Percentiles rank a stretch among this genome's conserved stretches.
Conservation (phyloP, 208 protist species). For the Wallacemonas rigidus region DNA sequence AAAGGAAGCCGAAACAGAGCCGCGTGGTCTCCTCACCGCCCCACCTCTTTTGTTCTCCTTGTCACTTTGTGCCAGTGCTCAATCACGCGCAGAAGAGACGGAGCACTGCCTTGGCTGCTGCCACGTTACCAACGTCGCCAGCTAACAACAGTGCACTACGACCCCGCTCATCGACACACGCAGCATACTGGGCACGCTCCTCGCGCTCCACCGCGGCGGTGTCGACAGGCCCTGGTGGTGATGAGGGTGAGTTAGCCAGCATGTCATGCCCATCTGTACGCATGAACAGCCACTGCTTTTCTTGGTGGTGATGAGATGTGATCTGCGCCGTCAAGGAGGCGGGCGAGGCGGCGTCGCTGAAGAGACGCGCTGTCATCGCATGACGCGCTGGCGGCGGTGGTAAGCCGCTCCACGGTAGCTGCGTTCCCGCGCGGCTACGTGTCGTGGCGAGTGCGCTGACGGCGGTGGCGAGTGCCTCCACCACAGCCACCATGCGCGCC, state of each 20-base stretch:
- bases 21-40: too few relatives aligned
- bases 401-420: background rate
- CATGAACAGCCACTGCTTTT: constrained; percentile 8
- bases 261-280: background rate
- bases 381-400: background rate
- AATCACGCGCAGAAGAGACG: background rate
- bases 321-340: constrained; percentile 28
- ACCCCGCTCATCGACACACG: constrained; percentile 27
- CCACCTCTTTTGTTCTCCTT: background rate
- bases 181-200: background rate
- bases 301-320: background rate
- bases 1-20: background rate
- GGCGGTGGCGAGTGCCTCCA: constrained; percentile 4
- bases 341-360: background rate
- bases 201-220: background rate
- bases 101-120: constrained; percentile 37
- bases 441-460: constrained; percentile 1
- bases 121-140: constrained; percentile 29
- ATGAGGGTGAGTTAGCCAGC: too few relatives aligned
- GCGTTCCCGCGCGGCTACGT: too few relatives aligned
- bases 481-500: background rate
- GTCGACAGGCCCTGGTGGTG: too few relatives aligned
- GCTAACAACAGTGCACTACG: constrained; percentile 45
- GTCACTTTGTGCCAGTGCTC: background rate
- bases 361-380: background rate